Evolutionary conservation across 2,329 filamentous ascomycete species (phyloP), one percentile per base, ranked within the genome.

Genomic region (Fragosphaeria purpurea): DNA sequence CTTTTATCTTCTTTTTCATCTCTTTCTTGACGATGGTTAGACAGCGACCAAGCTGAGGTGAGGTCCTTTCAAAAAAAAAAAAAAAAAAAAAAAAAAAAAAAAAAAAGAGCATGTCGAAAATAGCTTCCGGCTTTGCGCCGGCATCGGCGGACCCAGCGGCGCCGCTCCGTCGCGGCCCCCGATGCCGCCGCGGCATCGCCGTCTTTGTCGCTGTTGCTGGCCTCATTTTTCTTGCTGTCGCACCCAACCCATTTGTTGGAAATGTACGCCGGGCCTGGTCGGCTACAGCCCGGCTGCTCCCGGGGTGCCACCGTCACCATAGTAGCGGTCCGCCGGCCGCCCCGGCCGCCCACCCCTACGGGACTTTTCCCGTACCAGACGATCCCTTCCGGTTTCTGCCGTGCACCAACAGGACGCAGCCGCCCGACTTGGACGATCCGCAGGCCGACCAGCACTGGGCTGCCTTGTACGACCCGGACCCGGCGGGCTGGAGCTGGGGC

Each of bases 371-470:
- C 0, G 51, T 56, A 12, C 56, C 63, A 4, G 57, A 64, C n/a
- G 73, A 76, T 47, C 65, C 70, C 1, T 75, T 76, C 51, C 69
- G 54, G 6, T 70, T 75, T 56, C 60, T 74, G 2, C 72, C 73
- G 3, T 75, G 73, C 60, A 75, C 72, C 5, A 61, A 63, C 40
- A 46, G 48, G 7, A 70, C 68, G 0, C n/a, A 67, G 5, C 67
- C 66, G 7, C 72, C 73, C 1, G 55, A 61, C 1, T 63, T 75
- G 12, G 65, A 71, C 31, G 70, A 74, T 42, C 42, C 59, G 10
- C 43, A 63, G 4, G 62, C 70, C 0, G 58, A 62, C 10, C 44
- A 49, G 9, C 69, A 60, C 12, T 75, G 73, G 73, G 62, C 63
- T 6, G 57, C 50, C 7, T 62, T 67, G 0, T 74, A 69, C 48